phyloP scores from a whole-genome alignment of 169 alveolate species.

The Nephromyces sp. region DNA sequence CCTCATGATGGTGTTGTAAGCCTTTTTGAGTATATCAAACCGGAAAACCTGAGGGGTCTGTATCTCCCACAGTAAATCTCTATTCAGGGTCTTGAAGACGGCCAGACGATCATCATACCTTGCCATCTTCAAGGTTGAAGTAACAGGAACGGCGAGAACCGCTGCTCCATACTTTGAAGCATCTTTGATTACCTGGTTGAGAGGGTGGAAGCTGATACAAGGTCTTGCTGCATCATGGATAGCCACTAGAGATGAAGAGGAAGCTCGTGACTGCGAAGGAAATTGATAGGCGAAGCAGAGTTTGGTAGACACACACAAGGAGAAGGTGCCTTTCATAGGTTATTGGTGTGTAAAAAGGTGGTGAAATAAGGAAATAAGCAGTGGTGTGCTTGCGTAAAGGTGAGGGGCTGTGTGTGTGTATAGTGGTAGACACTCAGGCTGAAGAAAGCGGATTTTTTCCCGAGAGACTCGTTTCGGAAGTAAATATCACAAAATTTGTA shows the following conservation, averaged over 20 bases:
- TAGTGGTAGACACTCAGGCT: too few species aligned
- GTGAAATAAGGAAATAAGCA: background rate
- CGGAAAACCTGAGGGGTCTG: constrained; percentile 7
- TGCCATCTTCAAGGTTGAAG: background rate
- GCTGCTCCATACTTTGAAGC: constrained; percentile 4
- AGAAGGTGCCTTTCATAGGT: background rate
- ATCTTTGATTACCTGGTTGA: background rate
- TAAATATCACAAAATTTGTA: too few species aligned
- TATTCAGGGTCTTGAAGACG: background rate
- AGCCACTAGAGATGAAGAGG: background rate
- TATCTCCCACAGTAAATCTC: background rate
- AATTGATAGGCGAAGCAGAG: background rate
- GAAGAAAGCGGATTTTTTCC: too few species aligned
- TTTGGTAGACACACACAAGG: background rate
- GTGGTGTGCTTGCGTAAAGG: too few species aligned
- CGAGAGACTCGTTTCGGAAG: too few species aligned
- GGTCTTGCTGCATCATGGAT: constrained; percentile 6
- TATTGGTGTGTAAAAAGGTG: background rate
- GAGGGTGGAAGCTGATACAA: background rate
- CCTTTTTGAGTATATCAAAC: background rate
- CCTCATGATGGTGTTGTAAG: too few species aligned
- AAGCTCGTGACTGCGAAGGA: background rate
- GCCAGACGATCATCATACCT: background rate
- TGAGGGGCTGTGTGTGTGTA: too few species aligned
- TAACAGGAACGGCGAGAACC: constrained; percentile 6